Evolutionary conservation across 2,329 filamentous ascomycete species (phyloP), one percentile per base, ranked within the genome.

Genomic region (Xylariaceae sp.): DNA sequence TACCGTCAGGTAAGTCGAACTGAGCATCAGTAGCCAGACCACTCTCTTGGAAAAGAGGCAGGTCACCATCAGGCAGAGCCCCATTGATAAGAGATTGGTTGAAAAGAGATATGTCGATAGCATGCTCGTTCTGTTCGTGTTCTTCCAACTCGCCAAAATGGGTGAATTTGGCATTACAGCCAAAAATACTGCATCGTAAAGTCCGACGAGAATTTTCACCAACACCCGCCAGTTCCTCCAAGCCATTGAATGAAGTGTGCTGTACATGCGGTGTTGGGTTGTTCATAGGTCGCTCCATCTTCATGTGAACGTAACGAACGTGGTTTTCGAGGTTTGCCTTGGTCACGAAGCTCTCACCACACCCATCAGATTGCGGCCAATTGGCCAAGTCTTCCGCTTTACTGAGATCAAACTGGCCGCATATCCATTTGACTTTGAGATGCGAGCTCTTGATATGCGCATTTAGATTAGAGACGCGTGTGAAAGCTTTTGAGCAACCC

Each of bases 301-400:
- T 80, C 19, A 95, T 69, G 61, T 97, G 91, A 17, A 87, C 78
- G 36, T 85, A 89, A 16, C 87, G 82, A 34, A 96, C 75, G 59
- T 97, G 91, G 51, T 93, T 85, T 61, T 91, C 86, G 0, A 96
- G 74, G 22, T 81, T 81, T 15, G 79, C 76, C 62, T 94, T 95
- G 47, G 84, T 86, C 44, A 79, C 78, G 56, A 94, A 93, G 28
- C 76, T 76, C 46, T 81, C 78, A 2, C 84, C 86, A 57, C 91
- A 97, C 13, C 84, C 87, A 38, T 81, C 72, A 9, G 73, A 65
- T 17, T 73, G 75, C 42, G 78, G 70, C 85, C 89, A 95, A 4
- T 64, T 69, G 9, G 68, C 64, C 2, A 93, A 66, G 34, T 79
- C 79, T 7, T 70, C 69, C n/a, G 69, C 73, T 4, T 66, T 61